These are phyloP conservation scores for Trichophyton mentagrophytes DNA, from an alignment of 2,329 filamentous ascomycete genomes.

Conservation along the genomic window DNA sequence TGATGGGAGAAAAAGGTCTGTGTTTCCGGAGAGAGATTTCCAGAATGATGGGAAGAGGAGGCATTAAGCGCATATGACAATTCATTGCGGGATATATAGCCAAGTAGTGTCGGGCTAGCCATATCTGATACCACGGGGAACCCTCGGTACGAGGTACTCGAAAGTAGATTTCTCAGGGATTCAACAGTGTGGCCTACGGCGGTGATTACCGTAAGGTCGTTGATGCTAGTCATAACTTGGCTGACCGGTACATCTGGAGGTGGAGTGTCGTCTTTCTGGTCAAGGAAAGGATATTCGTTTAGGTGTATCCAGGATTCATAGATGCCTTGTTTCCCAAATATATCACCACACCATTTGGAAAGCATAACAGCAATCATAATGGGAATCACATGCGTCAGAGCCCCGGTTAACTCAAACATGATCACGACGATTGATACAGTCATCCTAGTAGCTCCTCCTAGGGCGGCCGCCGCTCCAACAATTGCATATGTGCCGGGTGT, in stretches of 20 bases:
- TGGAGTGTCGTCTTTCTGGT: slow-evolving; percentile 67
- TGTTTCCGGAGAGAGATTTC: slow-evolving; percentile 52
- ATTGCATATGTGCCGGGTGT: slow-evolving; percentile 95
- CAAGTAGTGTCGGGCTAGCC: slow-evolving; percentile 64
- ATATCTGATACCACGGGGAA: slow-evolving; percentile 80
- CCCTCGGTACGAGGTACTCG: slow-evolving; percentile 66
- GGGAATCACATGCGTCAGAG: slow-evolving; percentile 86
- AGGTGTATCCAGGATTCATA: slow-evolving; percentile 98
- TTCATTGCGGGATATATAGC: slow-evolving; percentile 89
- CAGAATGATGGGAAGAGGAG: slow-evolving; percentile 36
- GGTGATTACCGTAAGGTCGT: slow-evolving; percentile 78
- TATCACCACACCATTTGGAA: slow-evolving; percentile 95
- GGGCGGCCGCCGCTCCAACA: slow-evolving; percentile 84
- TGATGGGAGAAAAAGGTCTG: slow-evolving; percentile 78
- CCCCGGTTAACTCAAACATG: slow-evolving; percentile 97
- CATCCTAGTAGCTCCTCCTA: slow-evolving; percentile 87
- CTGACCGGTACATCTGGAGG: slow-evolving; percentile 76
- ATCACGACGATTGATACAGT: slow-evolving; percentile 98
- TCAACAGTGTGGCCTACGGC: slow-evolving; percentile 79
- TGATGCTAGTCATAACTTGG: slow-evolving; percentile 82
- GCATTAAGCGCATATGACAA: slow-evolving; percentile 65
- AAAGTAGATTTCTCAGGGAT: slow-evolving; percentile 57
- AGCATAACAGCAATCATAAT: slow-evolving; percentile 99
- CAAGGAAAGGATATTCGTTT: slow-evolving; percentile 88
- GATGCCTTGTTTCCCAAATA: slow-evolving; percentile 81